Evolutionary conservation across 2,329 filamentous ascomycete species (phyloP).

Genomic region (Diaporthe aspalathi): DNA sequence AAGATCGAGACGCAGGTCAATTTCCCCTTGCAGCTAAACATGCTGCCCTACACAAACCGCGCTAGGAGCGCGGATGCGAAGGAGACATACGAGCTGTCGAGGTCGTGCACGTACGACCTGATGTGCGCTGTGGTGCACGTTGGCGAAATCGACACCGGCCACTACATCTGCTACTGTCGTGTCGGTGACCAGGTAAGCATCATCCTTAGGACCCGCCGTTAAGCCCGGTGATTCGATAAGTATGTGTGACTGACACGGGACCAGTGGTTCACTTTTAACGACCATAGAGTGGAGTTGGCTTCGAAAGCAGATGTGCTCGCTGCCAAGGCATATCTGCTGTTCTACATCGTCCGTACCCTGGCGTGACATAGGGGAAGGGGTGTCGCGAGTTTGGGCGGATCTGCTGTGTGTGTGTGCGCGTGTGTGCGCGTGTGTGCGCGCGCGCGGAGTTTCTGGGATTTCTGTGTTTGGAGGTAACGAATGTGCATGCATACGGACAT

Average conservation of each 20-base stretch:
- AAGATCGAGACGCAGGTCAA: conserved; percentile 90
- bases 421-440: too few species aligned
- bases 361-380: conserved; percentile 49
- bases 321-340: conserved; percentile 89
- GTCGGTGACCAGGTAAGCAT: conserved; percentile 75
- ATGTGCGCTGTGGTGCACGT: conserved; percentile 93
- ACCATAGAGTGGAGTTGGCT: conserved; percentile 89
- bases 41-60: conserved; percentile 87
- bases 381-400: conserved; percentile 25
- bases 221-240: neutral
- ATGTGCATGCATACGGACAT: conserved; percentile 24
- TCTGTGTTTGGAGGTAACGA: conserved; percentile 7
- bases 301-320: conserved; percentile 85
- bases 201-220: neutral
- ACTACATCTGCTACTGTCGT: conserved; percentile 90
- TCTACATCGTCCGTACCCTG: conserved; percentile 79
- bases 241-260: conserved; percentile 37
- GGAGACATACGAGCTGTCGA: conserved; percentile 65
- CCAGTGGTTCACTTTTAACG: conserved; percentile 96
- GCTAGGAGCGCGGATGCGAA: conserved; percentile 63
- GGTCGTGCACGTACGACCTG: conserved; percentile 85
- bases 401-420: conserved; percentile 16
- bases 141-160: conserved; percentile 90
- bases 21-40: conserved; percentile 88
- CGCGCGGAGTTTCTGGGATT: conserved; percentile 31